Base-by-base conservation (phyloP, 306 rosid genomes). In the Cucumis melo region DNA sequence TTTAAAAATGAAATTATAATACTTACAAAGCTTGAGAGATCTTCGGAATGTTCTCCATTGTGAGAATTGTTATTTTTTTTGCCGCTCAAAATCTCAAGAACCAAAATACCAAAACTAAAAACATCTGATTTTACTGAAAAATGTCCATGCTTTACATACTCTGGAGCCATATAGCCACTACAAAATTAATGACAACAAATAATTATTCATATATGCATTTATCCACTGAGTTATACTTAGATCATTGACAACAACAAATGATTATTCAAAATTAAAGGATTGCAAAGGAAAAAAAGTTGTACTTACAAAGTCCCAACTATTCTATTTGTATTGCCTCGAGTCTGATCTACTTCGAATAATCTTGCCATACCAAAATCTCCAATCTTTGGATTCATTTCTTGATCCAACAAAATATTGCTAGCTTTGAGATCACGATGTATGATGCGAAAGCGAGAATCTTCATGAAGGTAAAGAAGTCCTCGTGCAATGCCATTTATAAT, bases 121-220 rank as follows among this genome's bases (percentile, higher is more conserved):
- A 68, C 75, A 68, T 68, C 75, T 7, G 75, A 68, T 68, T 68
- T 68, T 41, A 41, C 5, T 13, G 75, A 68, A 4, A 68, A 68
- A 1, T 44, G 57, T 68, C 75, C 75, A 0, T 23, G 75, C 6
- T n/a, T 39, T 20, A 42, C 53, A 10, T 66, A 66, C 32, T 66
- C 73, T 5, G 53, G 53, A 66, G 73, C 53, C 73, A 66, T 66
- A 39, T 66, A 66, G 10, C 73, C 73, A 11, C 73, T 66, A 17
- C 5, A 41, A 39, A 34, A 39, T 10, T 38, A 2, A 39, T 10
- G 10, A 42, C 48, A 42, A 42, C 0, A 42, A 6, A 38, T 38
- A 6, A 51, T 38, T 32, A 5, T 2, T 1, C 5, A 27, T 27
- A 27, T 27, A 38, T 38, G 41, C 41, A 21, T 4, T 21, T 24